These are phyloP conservation scores for Moesziomyces globuligerus DNA, from an alignment of 1,284 basidiomycete species.

Conservation along the genomic window DNA sequence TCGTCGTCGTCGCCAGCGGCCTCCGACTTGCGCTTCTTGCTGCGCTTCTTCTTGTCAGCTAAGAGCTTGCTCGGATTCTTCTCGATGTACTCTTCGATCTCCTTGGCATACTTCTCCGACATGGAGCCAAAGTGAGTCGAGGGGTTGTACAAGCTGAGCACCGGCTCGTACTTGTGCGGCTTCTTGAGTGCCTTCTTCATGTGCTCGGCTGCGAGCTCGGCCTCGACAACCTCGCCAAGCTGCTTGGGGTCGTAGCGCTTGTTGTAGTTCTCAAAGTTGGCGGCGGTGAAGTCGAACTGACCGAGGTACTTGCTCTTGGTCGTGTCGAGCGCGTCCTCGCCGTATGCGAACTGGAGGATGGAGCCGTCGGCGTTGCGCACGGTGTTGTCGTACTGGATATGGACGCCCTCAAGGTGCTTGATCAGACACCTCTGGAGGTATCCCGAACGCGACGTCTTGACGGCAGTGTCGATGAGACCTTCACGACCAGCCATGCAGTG, in stretches of 20 bases:
- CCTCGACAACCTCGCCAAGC: conserved; percentile 75
- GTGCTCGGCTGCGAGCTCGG: conserved; percentile 76
- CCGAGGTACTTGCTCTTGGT: conserved; percentile 77
- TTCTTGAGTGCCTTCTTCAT: conserved; percentile 92
- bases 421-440: conserved; percentile 98
- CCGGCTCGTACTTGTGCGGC: conserved; percentile 80
- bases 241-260: conserved; percentile 75
- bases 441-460: conserved; percentile 98
- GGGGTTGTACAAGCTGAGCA: conserved; percentile 81
- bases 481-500: conserved; percentile 99
- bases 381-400: conserved; percentile 97
- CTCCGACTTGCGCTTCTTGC: conserved; percentile 67
- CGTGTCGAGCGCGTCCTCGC: conserved; percentile 95
- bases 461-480: conserved; percentile 98
- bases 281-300: conserved; percentile 91
- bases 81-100: conserved; percentile 82
- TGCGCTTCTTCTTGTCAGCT: conserved; percentile 72
- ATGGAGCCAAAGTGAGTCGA: conserved; percentile 85
- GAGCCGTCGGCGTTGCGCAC: conserved; percentile 94
- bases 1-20: conserved; percentile 57
- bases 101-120: conserved; percentile 89
- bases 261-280: conserved; percentile 84
- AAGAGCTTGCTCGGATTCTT: conserved; percentile 82
- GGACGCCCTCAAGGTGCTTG: conserved; percentile 96
- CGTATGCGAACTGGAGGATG: conserved; percentile 95